phyloP scores from a whole-genome alignment of 106 monocot species.

The Apostasia shenzhenica region DNA sequence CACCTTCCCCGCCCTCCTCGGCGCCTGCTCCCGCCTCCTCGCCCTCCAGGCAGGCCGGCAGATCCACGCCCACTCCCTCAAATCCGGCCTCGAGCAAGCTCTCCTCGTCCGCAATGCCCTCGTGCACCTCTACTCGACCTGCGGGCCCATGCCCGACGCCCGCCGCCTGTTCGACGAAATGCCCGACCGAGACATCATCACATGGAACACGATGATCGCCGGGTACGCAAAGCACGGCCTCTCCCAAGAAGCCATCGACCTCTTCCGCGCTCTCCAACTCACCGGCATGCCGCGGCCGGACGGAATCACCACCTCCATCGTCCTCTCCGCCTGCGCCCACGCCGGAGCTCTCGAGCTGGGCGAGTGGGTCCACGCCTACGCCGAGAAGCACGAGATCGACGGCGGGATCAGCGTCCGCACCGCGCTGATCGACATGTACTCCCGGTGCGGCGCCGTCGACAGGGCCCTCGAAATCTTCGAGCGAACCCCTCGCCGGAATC shows the following conservation, averaged over 20 bases:
- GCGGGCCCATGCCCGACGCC: not conserved
- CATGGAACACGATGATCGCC: constrained; percentile 30
- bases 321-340: constrained; percentile 25
- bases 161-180: constrained; percentile 23
- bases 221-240: constrained; percentile 24
- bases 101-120: constrained; percentile 15
- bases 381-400: not conserved
- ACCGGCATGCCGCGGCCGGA: constrained; percentile 1
- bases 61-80: constrained; percentile 7
- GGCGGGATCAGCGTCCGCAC: constrained; percentile 28
- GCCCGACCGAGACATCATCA: constrained; percentile 18
- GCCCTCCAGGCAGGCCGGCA: constrained; percentile 6
- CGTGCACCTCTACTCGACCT: constrained; percentile 14
- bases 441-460: constrained; percentile 25
- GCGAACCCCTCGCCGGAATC: constrained; percentile 15
- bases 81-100: constrained; percentile 6
- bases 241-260: constrained; percentile 17
- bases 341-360: constrained; percentile 25
- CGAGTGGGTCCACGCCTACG: constrained; percentile 30
- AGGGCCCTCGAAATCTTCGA: constrained; percentile 14
- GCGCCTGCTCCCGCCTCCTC: not conserved
- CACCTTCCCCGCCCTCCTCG: constrained; percentile 10
- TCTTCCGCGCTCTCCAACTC: constrained; percentile 14
- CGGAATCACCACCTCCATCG: constrained; percentile 20
- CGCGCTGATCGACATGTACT: constrained; percentile 30